These are phyloP conservation scores for Boletus insuetus DNA, from an alignment of 768 basidiomycete species.

Conservation along the genomic window DNA sequence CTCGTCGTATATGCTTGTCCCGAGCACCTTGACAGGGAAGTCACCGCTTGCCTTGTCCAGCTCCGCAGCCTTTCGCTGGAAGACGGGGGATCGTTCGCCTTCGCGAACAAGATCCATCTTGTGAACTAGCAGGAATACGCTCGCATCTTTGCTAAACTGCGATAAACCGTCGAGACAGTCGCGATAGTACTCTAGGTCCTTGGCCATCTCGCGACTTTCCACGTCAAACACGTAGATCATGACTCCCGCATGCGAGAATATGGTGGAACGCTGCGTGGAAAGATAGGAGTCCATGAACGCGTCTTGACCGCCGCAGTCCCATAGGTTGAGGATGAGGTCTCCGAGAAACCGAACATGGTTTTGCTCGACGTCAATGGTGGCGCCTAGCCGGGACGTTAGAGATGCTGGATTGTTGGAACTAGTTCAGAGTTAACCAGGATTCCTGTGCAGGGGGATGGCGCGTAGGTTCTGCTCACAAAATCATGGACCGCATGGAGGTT, in stretches of 20 bases:
- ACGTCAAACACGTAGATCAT: slow-evolving; percentile 99
- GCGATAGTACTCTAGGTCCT: slow-evolving; percentile 89
- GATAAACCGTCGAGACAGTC: slow-evolving; percentile 85
- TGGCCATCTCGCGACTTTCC: slow-evolving; percentile 76
- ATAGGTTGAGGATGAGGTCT: slow-evolving; percentile 91
- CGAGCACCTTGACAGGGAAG: slow-evolving; percentile 68
- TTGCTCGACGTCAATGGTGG: slow-evolving; percentile 97
- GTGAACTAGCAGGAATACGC: slow-evolving; percentile 87
- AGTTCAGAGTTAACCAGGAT: slow-evolving; percentile 10
- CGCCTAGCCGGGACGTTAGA: slow-evolving; percentile 86
- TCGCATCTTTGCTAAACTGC: slow-evolving; percentile 77
- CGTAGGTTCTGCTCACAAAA: slow-evolving; percentile 67
- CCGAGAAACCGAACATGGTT: slow-evolving; percentile 97
- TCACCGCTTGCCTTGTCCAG: slow-evolving; percentile 66
- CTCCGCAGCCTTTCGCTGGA: slow-evolving; percentile 73
- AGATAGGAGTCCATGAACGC: slow-evolving; percentile 98
- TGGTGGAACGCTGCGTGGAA: slow-evolving; percentile 85
- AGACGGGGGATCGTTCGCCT: slow-evolving; percentile 48
- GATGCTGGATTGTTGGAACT: slow-evolving; percentile 95
- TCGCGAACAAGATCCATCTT: slow-evolving; percentile 94
- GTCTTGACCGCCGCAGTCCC: slow-evolving; percentile 99
- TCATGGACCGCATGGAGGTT: slow-evolving; percentile 98
- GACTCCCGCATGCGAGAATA: slow-evolving; percentile 95
- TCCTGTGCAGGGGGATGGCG: slow-evolving; percentile 1
- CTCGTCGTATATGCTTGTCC: slow-evolving; percentile 97